Evolutionary conservation across 441 rosid species (phyloP), one percentile per base, ranked within the genome.

Genomic region (Syzygium malaccense): DNA sequence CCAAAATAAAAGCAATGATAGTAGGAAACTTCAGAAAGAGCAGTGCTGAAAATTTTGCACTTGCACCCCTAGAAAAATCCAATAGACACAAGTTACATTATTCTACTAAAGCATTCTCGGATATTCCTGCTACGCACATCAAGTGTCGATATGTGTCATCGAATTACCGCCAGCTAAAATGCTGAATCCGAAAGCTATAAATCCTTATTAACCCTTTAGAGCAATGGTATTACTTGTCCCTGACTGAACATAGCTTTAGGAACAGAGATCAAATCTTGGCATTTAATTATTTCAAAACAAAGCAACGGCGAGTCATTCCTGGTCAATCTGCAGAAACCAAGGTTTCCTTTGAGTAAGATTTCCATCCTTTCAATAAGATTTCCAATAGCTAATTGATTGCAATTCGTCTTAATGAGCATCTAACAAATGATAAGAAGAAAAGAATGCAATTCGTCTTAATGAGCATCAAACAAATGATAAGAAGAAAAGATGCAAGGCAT

Each of bases 121-220:
- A 18, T 66, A 32, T 32, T 66, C 14, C 4, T 32, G 8, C 12
- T 1, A 2, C 1, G 25, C 14, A 2, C 25, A 17, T 18, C 78
- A 33, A 2, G 4, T 2, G 13, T 32, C 5, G 1, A 66, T 66
- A 5, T 2, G 8, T 28, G 17, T 13, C 6, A 18, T 26, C 0
- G 0, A 60, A 28, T 13, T 3, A 60, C 25, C 13, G 6, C 25
- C 8, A 8, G 45, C 45, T 17, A 18, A 25, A 10, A 32, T 32
- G 78, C 6, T 66, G 25, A 64, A 64, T 30, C 1, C 3, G 8
- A 5, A 32, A 8, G 25, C 78, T 66, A 0, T 66, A 1, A 25
- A 32, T 66, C 41, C 25, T 32, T 17, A 32, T 0, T 32, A 11
- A 30, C 3, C 78, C 78, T 0, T 13, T 3, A 8, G 6, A 32